Evolutionary conservation across 129 eudicot species (phyloP).

Genomic region (Lonicera japonica): DNA sequence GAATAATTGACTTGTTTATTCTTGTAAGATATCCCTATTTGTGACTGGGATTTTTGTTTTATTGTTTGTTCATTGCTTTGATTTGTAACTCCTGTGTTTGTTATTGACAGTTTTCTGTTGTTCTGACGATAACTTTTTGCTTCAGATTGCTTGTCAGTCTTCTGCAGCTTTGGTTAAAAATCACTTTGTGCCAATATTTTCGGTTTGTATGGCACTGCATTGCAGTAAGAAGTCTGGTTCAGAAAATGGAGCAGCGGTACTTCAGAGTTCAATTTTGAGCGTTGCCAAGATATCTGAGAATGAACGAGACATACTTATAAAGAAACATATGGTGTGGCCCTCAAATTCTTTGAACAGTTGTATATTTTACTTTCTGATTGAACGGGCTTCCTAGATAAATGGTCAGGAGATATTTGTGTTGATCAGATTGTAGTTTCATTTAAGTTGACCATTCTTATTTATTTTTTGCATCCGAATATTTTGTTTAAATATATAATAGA

Average conservation of each 20-base stretch:
- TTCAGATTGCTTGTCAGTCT: constrained; percentile 66
- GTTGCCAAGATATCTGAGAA: constrained; percentile 69
- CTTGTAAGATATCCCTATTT: not conserved
- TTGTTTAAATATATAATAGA: too few relatives aligned
- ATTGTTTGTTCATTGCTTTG: not conserved
- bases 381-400: not conserved
- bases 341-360: constrained; percentile 2
- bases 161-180: constrained; percentile 52
- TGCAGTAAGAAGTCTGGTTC: constrained; percentile 73
- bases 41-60: not conserved
- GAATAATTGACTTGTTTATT: not conserved
- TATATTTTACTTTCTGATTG: not conserved
- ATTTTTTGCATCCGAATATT: too few relatives aligned
- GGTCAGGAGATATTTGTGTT: too few relatives aligned
- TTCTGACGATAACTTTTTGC: constrained; percentile 12
- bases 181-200: constrained; percentile 86
- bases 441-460: too few relatives aligned
- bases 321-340: constrained; percentile 75
- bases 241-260: constrained; percentile 59
- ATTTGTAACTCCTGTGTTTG: not conserved
- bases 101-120: not conserved
- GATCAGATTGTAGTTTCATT: too few relatives aligned
- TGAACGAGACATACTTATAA: constrained; percentile 84
- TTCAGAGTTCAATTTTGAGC: constrained; percentile 62
- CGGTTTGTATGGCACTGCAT: constrained; percentile 81